These are phyloP conservation scores for Podaxis rugospora DNA, from an alignment of 768 basidiomycete species.

Conservation along the genomic window DNA sequence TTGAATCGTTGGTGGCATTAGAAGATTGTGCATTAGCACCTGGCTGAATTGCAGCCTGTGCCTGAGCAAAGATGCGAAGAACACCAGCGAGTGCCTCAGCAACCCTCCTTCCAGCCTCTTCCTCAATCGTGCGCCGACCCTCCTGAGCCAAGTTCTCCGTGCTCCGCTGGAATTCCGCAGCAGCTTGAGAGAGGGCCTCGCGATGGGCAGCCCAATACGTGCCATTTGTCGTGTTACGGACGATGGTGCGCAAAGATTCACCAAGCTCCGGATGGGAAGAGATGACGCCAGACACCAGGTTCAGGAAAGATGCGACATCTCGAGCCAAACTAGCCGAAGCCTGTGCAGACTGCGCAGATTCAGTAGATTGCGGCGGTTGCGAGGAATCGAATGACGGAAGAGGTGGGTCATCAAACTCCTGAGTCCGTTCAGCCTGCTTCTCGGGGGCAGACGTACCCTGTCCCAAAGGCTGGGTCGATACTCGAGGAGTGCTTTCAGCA, in stretches of 20 bases:
- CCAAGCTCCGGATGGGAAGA: slow-evolving; percentile 68
- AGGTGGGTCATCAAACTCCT: slow-evolving; percentile 32
- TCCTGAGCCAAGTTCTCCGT: slow-evolving; percentile 40
- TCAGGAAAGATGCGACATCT: slow-evolving; percentile 62
- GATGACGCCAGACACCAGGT: slow-evolving; percentile 49
- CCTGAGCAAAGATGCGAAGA: slow-evolving; percentile 47
- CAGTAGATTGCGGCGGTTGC: not conserved
- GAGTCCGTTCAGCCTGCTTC: slow-evolving; percentile 1
- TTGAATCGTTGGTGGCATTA: slow-evolving; percentile 14
- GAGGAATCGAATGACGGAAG: slow-evolving; percentile 31
- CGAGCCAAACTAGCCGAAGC: slow-evolving; percentile 47
- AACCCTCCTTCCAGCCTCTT: slow-evolving; percentile 60
- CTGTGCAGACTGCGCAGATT: slow-evolving; percentile 18
- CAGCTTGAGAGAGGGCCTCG: slow-evolving; percentile 52
- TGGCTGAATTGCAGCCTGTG: slow-evolving; percentile 9
- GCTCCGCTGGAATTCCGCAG: slow-evolving; percentile 46
- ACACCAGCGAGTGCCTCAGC: slow-evolving; percentile 59
- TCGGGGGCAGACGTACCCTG: not conserved
- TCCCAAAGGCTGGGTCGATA: slow-evolving; percentile 15
- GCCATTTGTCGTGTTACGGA: slow-evolving; percentile 57
- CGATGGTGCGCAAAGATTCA: slow-evolving; percentile 60
- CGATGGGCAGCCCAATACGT: slow-evolving; percentile 68
- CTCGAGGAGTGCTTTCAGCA: slow-evolving; percentile 36
- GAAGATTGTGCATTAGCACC: slow-evolving; percentile 9
- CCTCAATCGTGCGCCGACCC: slow-evolving; percentile 47